Conservation (phyloP, 257 asterid genomes). For the Fraxinus americana region DNA sequence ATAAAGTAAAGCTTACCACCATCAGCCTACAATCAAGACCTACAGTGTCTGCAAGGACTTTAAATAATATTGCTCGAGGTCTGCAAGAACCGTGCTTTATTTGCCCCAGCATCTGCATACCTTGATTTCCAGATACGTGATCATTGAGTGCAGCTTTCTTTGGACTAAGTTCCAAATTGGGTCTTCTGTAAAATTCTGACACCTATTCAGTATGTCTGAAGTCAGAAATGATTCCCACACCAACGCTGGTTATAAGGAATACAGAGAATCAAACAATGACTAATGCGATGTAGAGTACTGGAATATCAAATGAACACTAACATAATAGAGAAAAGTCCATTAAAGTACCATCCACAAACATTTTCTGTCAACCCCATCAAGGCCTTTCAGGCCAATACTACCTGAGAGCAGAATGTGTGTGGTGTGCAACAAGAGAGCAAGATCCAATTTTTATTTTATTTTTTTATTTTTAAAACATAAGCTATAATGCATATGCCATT, state of each 20-base stretch:
- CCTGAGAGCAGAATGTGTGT: no score
- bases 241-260: conserved; percentile 4
- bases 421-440: background rate
- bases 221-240: conserved; percentile 29
- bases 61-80: conserved; percentile 88
- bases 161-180: conserved; percentile 76
- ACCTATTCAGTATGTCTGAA: conserved; percentile 53
- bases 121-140: conserved; percentile 57
- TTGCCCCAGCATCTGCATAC: conserved; percentile 89
- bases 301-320: conserved; percentile 15
- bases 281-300: conserved; percentile 20
- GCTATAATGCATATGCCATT: background rate
- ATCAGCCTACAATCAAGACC: conserved; percentile 89
- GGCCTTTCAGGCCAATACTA: background rate
- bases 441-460: background rate
- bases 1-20: conserved; percentile 67
- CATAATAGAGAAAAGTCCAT: conserved; percentile 7
- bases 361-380: background rate
- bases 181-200: conserved; percentile 82
- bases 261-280: conserved; percentile 18
- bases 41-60: conserved; percentile 95
- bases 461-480: no score
- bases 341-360: conserved; percentile 5
- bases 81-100: conserved; percentile 94
- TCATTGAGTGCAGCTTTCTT: conserved; percentile 67